Conservation (phyloP, 2,329 filamentous ascomycete species). For the Albophoma yamanashiensis region DNA sequence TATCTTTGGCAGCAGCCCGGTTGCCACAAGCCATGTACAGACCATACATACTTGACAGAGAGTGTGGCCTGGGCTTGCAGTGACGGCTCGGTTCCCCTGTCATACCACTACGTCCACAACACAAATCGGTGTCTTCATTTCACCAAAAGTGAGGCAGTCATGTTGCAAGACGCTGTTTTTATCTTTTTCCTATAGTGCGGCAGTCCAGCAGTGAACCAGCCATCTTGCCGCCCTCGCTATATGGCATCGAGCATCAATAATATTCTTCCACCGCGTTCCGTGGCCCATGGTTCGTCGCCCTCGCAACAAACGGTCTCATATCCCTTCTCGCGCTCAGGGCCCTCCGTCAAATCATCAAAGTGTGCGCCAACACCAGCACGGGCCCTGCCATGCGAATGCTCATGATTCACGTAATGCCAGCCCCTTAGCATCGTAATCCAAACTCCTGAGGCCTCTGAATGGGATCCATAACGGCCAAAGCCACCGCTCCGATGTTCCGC, state of each 20-base stretch:
- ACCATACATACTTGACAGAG: no score
- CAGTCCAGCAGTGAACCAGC: neutral
- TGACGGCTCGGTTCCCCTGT: no score
- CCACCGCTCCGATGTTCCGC: slow-evolving; percentile 6
- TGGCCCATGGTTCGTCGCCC: neutral
- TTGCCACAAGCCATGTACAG: no score
- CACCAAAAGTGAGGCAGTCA: no score
- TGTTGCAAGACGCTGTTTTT: neutral
- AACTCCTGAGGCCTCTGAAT: slow-evolving; percentile 9
- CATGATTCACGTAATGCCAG: slow-evolving; percentile 9
- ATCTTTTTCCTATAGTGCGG: neutral
- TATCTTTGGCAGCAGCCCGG: neutral
- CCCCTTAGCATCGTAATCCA: slow-evolving; percentile 10
- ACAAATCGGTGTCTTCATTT: neutral
- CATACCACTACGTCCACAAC: neutral
- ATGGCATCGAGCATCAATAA: neutral
- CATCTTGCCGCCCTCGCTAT: neutral
- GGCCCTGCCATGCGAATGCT: slow-evolving; percentile 1
- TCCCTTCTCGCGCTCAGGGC: neutral
- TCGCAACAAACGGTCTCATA: neutral
- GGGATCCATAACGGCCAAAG: slow-evolving; percentile 5
- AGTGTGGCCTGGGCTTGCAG: no score
- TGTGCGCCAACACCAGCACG: neutral
- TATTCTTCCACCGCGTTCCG: neutral
- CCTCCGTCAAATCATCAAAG: slow-evolving; percentile 2